Conservation (phyloP, 306 rosid species). For the Inga leiocalycina region DNA sequence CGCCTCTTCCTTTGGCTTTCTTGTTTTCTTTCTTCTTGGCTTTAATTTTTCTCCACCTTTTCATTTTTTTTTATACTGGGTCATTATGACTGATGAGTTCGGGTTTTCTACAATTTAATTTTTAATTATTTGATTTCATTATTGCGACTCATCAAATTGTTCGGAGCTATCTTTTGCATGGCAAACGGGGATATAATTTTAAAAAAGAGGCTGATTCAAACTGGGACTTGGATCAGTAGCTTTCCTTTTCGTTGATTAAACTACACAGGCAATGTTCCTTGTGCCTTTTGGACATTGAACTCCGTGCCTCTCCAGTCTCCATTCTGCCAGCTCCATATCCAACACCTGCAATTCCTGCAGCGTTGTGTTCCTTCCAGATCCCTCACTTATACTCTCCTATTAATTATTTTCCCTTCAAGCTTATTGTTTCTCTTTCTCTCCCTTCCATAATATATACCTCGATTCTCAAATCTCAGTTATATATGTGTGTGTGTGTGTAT, state of each 20-base stretch:
- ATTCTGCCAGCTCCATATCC: constrained; percentile 38
- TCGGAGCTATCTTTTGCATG: constrained; percentile 45
- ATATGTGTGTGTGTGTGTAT: background rate
- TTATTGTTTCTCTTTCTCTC: constrained; percentile 25
- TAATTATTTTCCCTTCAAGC: constrained; percentile 16
- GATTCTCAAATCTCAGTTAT: background rate
- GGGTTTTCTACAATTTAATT: background rate
- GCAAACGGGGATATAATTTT: constrained; percentile 31
- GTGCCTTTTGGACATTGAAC: constrained; percentile 72
- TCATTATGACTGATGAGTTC: background rate
- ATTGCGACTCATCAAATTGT: background rate
- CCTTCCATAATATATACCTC: background rate
- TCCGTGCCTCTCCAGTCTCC: constrained; percentile 56
- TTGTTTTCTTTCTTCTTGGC: background rate
- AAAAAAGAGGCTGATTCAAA: constrained; percentile 44
- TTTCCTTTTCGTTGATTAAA: constrained; percentile 72
- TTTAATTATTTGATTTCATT: constrained; percentile 8
- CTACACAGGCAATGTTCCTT: constrained; percentile 88
- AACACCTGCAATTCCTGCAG: constrained; percentile 45
- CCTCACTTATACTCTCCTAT: constrained; percentile 4
- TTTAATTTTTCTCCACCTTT: background rate
- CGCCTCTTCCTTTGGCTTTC: background rate
- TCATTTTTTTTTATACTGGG: background rate
- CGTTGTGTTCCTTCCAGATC: constrained; percentile 43
- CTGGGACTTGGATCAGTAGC: constrained; percentile 55